Base-by-base conservation (phyloP, 2,329 filamentous ascomycete species). In the Ceratocystis ficicola region DNA sequence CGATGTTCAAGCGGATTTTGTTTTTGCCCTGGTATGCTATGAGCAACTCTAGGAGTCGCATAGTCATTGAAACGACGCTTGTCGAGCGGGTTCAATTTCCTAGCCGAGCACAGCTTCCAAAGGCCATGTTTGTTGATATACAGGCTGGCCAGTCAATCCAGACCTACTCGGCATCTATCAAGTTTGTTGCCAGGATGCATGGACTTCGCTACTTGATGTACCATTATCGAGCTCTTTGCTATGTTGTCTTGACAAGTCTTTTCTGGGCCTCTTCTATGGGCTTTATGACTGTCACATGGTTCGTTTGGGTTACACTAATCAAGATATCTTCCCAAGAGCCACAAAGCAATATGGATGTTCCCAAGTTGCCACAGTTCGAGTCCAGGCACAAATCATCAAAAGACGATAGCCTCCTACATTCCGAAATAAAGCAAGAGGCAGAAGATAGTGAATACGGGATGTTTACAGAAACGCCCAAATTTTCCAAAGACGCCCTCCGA, bases 171-270 rank as follows among this genome's bases (percentile, higher is more conserved):
- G 86, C 83, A 3, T 77, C 76, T 15, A 80, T 95, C 44, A 81
- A 81, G 2, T 84, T 97, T 69, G 85, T 82, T 32, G 92, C 93
- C 3, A 82, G 85, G 64, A 85, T 96, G 69, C 80, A 82, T 10
- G 93, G 93, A 0, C 74, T 96, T 68, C 79, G 88, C 62, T 94
- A 88, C 84, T 71, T 92, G 65, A 95, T 99, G 89, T 94, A 94
- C 71, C 86, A 90, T 68, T 87, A 93, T 76, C 84, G 88, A 12
- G 72, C 94, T 44, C 74, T 84, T 1, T 85, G 85, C 4, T 91
- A 90, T 67, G 64, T 88, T 0, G 71, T 86, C 0, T 88, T 91
- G 71, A 89, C 86, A 0, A 74, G 78, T 0, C 70, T 83, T 0
- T 96, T 96, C 75, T 97, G 92, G 90, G 73, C 77, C 1, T 83